Evolutionary conservation across 495 filamentous ascomycete genomes (phyloP).

Genomic region (Penicillium atrosanguineum): DNA sequence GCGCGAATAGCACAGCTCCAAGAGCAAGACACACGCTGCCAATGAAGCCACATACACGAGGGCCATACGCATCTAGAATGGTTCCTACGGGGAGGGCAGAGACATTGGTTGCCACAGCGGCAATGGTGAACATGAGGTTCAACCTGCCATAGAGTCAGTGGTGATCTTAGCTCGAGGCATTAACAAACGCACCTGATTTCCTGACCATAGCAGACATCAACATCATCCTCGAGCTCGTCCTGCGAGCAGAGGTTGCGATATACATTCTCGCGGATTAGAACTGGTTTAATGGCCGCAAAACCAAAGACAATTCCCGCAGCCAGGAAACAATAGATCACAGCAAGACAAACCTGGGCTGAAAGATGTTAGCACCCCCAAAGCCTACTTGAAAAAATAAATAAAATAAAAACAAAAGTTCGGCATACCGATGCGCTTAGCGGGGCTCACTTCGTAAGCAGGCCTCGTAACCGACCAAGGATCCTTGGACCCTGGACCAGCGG

Average conservation of each 20-base stretch:
- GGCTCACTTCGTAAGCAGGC: conserved; percentile 68
- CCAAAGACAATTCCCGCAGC: conserved; percentile 73
- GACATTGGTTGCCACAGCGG: conserved; percentile 66
- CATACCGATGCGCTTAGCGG: conserved; percentile 62
- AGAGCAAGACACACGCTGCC: conserved; percentile 65
- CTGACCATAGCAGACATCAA: conserved; percentile 67
- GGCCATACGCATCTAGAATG: conserved; percentile 80
- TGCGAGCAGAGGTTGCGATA: conserved; percentile 58
- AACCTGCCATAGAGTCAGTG: conserved; percentile 36
- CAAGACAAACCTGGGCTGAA: conserved; percentile 45
- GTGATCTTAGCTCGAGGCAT: not conserved
- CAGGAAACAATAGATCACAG: conserved; percentile 79
- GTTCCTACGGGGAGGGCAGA: conserved; percentile 71
- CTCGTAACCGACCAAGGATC: conserved; percentile 41
- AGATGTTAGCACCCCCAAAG: not conserved
- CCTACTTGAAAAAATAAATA: too few relatives aligned
- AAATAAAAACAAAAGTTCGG: conserved; percentile 2
- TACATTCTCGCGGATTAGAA: conserved; percentile 63
- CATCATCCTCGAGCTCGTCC: conserved; percentile 57
- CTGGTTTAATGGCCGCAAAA: conserved; percentile 70
- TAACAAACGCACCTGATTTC: conserved; percentile 60
- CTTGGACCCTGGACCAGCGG: not conserved
- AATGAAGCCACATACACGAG: conserved; percentile 70
- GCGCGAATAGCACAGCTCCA: conserved; percentile 70
- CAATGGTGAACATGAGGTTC: conserved; percentile 85